Evolutionary conservation across 202 grass and related monocot species (phyloP).

Genomic region (Musa balbisiana): DNA sequence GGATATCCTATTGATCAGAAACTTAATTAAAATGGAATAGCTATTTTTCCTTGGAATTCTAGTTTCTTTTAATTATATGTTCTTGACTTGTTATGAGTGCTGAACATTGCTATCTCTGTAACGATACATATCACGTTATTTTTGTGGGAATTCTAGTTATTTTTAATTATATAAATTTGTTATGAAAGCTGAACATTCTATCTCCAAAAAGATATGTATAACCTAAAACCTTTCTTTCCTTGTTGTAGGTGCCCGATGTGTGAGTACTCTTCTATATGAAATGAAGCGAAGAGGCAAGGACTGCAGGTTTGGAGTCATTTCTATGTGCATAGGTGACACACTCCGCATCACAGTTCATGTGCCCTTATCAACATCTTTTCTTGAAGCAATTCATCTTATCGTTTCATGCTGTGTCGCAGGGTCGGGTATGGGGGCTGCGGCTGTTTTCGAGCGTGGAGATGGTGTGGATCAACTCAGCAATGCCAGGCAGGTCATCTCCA

Average conservation of each 20-base stretch:
- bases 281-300: constrained; percentile 82
- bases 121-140: too few relatives aligned
- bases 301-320: constrained; percentile 76
- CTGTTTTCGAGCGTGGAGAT: constrained; percentile 79
- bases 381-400: neutral
- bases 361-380: neutral
- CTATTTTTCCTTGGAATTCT: too few relatives aligned
- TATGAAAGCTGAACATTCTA: too few relatives aligned
- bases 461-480: constrained; percentile 70
- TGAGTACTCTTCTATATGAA: constrained; percentile 90
- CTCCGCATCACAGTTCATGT: constrained; percentile 6
- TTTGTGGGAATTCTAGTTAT: too few relatives aligned
- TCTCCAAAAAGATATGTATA: neutral
- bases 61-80: too few relatives aligned
- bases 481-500: constrained; percentile 32
- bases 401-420: constrained; percentile 22
- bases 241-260: constrained; percentile 65
- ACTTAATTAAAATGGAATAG: too few relatives aligned
- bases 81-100: too few relatives aligned
- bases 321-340: constrained; percentile 90
- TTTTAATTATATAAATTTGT: too few relatives aligned
- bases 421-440: constrained; percentile 91
- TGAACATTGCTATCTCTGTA: too few relatives aligned
- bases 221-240: constrained; percentile 12
- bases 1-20: too few relatives aligned